These are phyloP conservation scores for Tausonia pullulans DNA, from an alignment of 1,284 basidiomycete genomes.

Conservation along the genomic window DNA sequence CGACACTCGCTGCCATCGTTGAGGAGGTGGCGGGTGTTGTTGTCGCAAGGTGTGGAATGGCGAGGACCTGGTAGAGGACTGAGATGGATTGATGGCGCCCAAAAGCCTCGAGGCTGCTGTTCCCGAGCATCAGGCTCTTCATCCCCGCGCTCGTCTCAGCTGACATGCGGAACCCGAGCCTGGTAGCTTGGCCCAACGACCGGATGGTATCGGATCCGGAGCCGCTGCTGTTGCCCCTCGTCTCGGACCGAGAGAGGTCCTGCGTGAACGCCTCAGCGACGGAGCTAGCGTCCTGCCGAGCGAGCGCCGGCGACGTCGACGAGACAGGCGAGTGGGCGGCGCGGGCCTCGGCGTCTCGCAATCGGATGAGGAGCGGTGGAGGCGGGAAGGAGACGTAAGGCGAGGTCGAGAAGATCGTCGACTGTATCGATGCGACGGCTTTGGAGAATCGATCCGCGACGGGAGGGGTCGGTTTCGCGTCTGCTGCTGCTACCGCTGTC, in stretches of 20 bases:
- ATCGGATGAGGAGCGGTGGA: conserved; percentile 3
- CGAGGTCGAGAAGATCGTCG: conserved; percentile 1
- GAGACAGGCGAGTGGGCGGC: conserved; percentile 3
- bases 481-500: neutral
- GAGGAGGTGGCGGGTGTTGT: neutral
- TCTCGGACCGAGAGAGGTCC: neutral
- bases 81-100: conserved; percentile 13
- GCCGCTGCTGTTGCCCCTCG: neutral
- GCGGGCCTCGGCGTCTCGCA: conserved; percentile 9
- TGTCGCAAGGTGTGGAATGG: neutral
- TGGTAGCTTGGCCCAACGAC: neutral
- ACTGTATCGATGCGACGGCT: neutral
- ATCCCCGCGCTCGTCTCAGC: conserved; percentile 9
- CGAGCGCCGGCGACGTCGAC: neutral
- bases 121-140: neutral
- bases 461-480: neutral
- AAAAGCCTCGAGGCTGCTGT: conserved; percentile 4
- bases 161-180: conserved; percentile 5
- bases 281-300: conserved; percentile 5
- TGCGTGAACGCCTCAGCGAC: conserved; percentile 1
- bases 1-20: neutral
- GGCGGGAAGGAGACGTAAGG: conserved; percentile 7
- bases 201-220: neutral
- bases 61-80: conserved; percentile 11
- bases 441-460: neutral